Evolutionary conservation across 2,329 filamentous ascomycete genomes (phyloP).

Genomic region (Sphaceloma murrayae): DNA sequence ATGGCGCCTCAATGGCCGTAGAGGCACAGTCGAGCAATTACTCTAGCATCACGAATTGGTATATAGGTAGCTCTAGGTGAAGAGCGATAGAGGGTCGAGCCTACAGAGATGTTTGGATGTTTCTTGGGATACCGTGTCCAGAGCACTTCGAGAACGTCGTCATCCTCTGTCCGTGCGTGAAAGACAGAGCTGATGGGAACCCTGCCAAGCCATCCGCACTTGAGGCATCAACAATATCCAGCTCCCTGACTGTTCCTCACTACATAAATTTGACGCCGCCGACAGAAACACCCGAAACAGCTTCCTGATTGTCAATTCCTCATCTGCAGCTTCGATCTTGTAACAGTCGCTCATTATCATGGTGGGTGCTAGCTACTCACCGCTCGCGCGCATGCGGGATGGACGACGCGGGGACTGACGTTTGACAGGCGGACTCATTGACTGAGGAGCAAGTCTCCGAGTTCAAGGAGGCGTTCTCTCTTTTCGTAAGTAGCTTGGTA

Average conservation of each 20-base stretch:
- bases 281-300: slow-evolving; percentile 2
- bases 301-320: neutral
- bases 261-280: slow-evolving; percentile 10
- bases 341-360: neutral
- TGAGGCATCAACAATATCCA: slow-evolving; percentile 17
- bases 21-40: neutral
- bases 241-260: slow-evolving; percentile 26
- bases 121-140: neutral
- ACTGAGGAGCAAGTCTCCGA: slow-evolving; percentile 99
- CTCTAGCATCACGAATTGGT: slow-evolving; percentile 5
- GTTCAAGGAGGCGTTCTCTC: slow-evolving; percentile 99
- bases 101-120: no score
- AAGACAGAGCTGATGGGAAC: slow-evolving; percentile 5
- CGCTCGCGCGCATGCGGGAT: slow-evolving; percentile 6
- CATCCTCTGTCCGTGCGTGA: slow-evolving; percentile 6
- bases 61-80: neutral
- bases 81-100: neutral
- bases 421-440: slow-evolving; percentile 78
- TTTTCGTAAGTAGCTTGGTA: slow-evolving; percentile 68
- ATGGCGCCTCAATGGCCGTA: slow-evolving; percentile 17
- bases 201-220: slow-evolving; percentile 8
- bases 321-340: neutral
- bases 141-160: slow-evolving; percentile 8
- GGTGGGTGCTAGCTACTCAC: slow-evolving; percentile 4
- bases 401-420: slow-evolving; percentile 18